Base-by-base conservation (phyloP, 495 filamentous ascomycete genomes). In the Pyrenopolyporus hunteri region DNA sequence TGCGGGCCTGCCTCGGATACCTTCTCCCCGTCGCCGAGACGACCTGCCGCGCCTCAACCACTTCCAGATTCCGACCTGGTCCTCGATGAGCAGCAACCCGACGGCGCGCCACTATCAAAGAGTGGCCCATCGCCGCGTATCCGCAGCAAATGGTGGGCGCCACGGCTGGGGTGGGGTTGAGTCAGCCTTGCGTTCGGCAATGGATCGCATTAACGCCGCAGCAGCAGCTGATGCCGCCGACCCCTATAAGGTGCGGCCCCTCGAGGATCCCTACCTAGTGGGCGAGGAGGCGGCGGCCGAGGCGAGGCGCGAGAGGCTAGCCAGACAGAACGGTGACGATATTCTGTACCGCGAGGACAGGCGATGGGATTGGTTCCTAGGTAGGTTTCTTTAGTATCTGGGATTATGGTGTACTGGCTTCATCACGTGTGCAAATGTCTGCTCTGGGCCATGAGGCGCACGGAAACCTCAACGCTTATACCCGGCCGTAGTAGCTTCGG, bases 251-350 rank as follows among this genome's bases (percentile, higher is more conserved):
- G 43, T 75, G 9, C 66, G 78, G n/a, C 78, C 77, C 19, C 73
- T 80, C 17, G 81, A 83, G 64, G 81, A 83, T 57, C 81, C 80
- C 5, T 72, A 79, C 16, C 72, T 83, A 5, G 81, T 82, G 0
- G 81, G 81, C 26, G 80, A 84, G 69, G 72, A 75, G 56, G 80
- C 76, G 8, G 80, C 81, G 14, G 69, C 70, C 14, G 54, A 64
- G 43, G 80, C 79, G 14, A 58, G 76, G 45, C 60, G 57, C 35
- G 76, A 79, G 70, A 73, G 80, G 59, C 53, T 80, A 42, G 78
- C 74, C 26, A 54, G 77, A 40, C 74, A 82, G 71, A 73, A 70
- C 26, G 78, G 74, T 1, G 75, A 79, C 9, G 76, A 77, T 47
- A 50, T 81, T 6, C 26, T 83, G 49, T 53, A 73, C 9, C 63